phyloP scores from a whole-genome alignment of 495 filamentous ascomycete species.

The Penicillium arizonense region DNA sequence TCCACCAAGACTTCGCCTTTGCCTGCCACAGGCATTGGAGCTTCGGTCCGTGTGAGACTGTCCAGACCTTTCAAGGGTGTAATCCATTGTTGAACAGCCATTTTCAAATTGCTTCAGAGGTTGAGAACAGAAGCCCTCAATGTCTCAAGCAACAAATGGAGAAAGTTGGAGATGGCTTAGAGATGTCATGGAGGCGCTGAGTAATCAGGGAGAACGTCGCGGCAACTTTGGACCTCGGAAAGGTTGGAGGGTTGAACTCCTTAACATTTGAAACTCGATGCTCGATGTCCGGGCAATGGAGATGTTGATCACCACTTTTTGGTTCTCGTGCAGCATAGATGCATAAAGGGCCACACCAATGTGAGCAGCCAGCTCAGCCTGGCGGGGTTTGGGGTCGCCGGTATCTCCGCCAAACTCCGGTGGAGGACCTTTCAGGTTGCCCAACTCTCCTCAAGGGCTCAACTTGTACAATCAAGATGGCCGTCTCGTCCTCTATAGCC shows the following conservation, averaged over 20 bases:
- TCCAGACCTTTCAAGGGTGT: slow-evolving; percentile 50
- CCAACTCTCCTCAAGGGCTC: not conserved
- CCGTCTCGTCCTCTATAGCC: not conserved
- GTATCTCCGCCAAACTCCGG: slow-evolving; percentile 22
- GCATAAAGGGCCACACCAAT: too few relatives aligned
- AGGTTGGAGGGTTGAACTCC: too few relatives aligned
- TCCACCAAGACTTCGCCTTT: slow-evolving; percentile 56
- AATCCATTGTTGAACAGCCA: slow-evolving; percentile 44
- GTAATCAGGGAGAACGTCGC: not conserved
- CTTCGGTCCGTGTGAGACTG: slow-evolving; percentile 40
- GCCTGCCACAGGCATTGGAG: slow-evolving; percentile 39
- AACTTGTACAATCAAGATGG: not conserved
- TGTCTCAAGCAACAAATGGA: too few relatives aligned
- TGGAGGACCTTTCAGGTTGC: too few relatives aligned
- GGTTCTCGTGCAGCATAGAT: not conserved
- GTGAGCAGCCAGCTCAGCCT: not conserved
- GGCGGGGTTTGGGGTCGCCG: not conserved
- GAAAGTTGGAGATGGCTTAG: too few relatives aligned
- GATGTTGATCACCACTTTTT: not conserved
- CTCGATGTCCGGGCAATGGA: not conserved
- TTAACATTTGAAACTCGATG: too few relatives aligned
- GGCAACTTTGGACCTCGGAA: too few relatives aligned
- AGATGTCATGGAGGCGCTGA: too few relatives aligned
- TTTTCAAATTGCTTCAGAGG: not conserved
- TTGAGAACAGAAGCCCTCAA: too few relatives aligned